Conservation (phyloP, 2,329 filamentous ascomycete genomes). For the Colletotrichum filicis region DNA sequence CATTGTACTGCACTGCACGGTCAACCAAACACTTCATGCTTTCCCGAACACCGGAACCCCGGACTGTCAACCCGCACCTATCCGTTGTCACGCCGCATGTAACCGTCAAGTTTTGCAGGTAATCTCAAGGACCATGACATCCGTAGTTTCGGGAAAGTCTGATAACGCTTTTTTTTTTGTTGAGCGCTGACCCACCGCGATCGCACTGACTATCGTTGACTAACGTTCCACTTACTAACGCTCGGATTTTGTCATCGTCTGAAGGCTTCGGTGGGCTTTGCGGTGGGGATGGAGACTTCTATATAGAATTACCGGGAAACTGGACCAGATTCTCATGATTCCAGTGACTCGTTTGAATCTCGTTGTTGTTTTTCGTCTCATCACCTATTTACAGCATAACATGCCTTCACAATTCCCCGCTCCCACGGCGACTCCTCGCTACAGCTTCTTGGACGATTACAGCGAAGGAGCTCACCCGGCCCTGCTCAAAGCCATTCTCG, state of each 20-base stretch:
- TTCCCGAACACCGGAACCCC: background rate
- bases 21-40: conserved; percentile 20
- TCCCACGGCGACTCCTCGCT: conserved; percentile 36
- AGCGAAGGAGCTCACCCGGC: conserved; percentile 62
- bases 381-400: background rate
- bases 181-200: conserved; percentile 28
- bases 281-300: background rate
- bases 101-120: background rate
- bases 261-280: background rate
- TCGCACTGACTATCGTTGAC: conserved; percentile 22
- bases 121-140: background rate
- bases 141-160: background rate
- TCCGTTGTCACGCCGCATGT: conserved; percentile 15
- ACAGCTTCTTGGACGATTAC: conserved; percentile 63
- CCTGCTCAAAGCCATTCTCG: conserved; percentile 57
- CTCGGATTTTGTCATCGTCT: conserved; percentile 19
- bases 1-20: conserved; percentile 9
- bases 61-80: conserved; percentile 10
- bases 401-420: conserved; percentile 22
- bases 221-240: conserved; percentile 32
- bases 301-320: conserved; percentile 9
- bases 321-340: background rate
- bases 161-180: background rate
- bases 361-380: background rate
- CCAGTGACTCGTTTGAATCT: background rate